Base-by-base conservation (phyloP, 2,329 filamentous ascomycete genomes). In the Fusarium oligoseptatum region DNA sequence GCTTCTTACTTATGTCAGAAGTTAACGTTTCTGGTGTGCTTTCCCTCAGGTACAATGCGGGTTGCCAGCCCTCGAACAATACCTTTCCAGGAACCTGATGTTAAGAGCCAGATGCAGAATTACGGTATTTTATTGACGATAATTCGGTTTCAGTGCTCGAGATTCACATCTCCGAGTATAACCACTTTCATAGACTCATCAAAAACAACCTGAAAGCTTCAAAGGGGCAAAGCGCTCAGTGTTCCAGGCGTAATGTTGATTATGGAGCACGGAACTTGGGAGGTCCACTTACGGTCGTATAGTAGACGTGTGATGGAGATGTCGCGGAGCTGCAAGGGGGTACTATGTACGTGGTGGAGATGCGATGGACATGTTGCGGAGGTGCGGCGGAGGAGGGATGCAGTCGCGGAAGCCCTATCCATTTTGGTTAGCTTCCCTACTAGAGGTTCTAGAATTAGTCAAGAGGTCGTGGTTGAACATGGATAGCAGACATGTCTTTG, bases 221-320 rank as follows among this genome's bases (percentile, higher is more conserved):
- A 7, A 45, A 22, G 0, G 12, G 12, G 6, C 2, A 15, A 15
- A 22, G 6, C 12, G 2, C 7, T 14, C 20, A 2, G 6, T 5
- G 7, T 22, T 4, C 12, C 1, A 22, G 12, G 12, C 20, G 12
- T 15, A 15, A 24, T 15, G 41, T 5, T 22, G 7, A 24, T 45
- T 27, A 27, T 6, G 14, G 3, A 48, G 43, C 22, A 48, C 22
- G 12, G 12, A 48, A 24, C 8, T 48, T 48, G 4, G 1, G 8
- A 27, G 2, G 4, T 17, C 4, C 8, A 9, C 22, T 48, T 11
- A 10, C 2, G 14, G 10, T 27, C 22, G 8, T 27, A 6, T 17
- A 9, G 22, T 9, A 8, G 43, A 27, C 22, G 3, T 17, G 22
- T 17, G 22, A 48, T 48, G 22, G 43, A 24, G 14, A 48, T 48